Conservation (phyloP, 495 filamentous ascomycete species). For the Paragyromitra xinjiangensis region DNA sequence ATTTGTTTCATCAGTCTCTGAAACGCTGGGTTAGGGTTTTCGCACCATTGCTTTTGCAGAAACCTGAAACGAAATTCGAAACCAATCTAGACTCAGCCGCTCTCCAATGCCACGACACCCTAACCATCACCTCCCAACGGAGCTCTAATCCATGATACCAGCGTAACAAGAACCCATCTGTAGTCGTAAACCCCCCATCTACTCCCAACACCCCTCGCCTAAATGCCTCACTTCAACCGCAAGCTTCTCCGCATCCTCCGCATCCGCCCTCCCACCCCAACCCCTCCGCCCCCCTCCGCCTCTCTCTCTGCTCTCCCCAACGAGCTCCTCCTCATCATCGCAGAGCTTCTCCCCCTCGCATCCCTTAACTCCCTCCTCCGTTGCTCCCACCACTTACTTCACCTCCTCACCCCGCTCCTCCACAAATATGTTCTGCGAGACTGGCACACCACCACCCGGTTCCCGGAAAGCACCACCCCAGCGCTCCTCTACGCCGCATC, state of each 20-base stretch:
- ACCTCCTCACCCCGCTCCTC: slow-evolving; percentile 11
- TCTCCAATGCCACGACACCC: neutral
- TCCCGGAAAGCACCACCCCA: neutral
- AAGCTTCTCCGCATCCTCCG: neutral
- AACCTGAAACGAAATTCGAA: neutral
- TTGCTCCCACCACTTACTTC: neutral
- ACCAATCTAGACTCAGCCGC: neutral
- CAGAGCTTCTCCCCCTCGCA: neutral
- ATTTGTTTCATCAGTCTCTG: neutral
- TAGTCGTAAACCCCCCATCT: slow-evolving; percentile 6
- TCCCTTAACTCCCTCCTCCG: slow-evolving; percentile 7
- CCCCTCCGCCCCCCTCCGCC: neutral
- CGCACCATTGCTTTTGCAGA: slow-evolving; percentile 1
- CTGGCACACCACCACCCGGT: neutral
- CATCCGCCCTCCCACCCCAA: neutral
- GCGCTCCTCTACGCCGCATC: slow-evolving; percentile 1
- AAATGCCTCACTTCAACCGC: neutral
- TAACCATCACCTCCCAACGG: neutral
- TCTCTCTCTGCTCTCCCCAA: neutral
- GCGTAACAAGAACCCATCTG: neutral
- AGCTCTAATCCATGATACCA: neutral
- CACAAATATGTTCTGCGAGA: neutral
- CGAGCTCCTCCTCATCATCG: slow-evolving; percentile 14
- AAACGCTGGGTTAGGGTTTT: slow-evolving; percentile 14
- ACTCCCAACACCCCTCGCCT: neutral